phyloP scores from a whole-genome alignment of 2,329 filamentous ascomycete genomes.

The Fusarium sp. region DNA sequence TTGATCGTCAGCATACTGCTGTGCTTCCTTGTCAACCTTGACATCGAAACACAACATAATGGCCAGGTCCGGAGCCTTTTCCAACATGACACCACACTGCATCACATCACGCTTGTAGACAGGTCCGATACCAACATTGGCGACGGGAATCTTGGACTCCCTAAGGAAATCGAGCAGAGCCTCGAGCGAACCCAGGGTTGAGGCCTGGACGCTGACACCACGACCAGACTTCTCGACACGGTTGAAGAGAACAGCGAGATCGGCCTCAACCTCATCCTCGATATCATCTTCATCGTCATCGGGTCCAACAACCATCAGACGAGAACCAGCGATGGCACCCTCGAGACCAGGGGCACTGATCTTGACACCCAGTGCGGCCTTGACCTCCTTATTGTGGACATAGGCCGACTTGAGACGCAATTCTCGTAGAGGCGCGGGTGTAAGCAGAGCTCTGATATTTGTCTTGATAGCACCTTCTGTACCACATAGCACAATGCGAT shows the following conservation, averaged over 20 bases:
- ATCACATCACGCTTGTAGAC: conserved; percentile 99
- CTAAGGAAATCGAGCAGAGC: conserved; percentile 96
- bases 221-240: conserved; percentile 92
- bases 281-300: conserved; percentile 98
- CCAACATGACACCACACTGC: conserved; percentile 94
- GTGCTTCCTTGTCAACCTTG: conserved; percentile 97
- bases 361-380: conserved; percentile 98
- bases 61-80: conserved; percentile 95
- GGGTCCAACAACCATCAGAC: conserved; percentile 91
- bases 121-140: conserved; percentile 96
- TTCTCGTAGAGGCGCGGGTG: conserved; percentile 92
- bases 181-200: conserved; percentile 95
- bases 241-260: conserved; percentile 91
- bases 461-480: conserved; percentile 96
- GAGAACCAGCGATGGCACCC: conserved; percentile 94
- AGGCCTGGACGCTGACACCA: conserved; percentile 97
- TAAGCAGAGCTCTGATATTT: conserved; percentile 93
- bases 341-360: conserved; percentile 97
- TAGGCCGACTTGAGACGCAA: conserved; percentile 95
- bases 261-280: conserved; percentile 94
- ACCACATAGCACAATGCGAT: conserved; percentile 94
- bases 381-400: conserved; percentile 99
- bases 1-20: conserved; percentile 89
- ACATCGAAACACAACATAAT: conserved; percentile 99
- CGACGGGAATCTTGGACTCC: conserved; percentile 95